A percentile compares a stretch with the other conserved stretches of the same genome.
These are phyloP conservation scores for Alectoria sarmentosa DNA, from an alignment of 495 filamentous ascomycete species.

Conservation along the genomic window DNA sequence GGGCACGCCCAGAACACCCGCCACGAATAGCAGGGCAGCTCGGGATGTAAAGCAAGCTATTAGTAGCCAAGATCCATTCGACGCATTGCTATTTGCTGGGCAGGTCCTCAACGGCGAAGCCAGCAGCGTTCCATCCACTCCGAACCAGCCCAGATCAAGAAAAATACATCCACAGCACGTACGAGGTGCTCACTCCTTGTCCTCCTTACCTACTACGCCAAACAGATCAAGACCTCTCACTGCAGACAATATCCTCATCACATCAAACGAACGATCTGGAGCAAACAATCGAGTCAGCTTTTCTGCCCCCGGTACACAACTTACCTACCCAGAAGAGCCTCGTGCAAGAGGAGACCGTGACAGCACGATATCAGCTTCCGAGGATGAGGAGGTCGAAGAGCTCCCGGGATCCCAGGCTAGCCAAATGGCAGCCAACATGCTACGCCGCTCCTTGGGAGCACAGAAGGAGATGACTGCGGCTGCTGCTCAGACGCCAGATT, in stretches of 20 bases:
- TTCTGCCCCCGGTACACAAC: conserved; percentile 28
- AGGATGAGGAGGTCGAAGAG: conserved; percentile 58
- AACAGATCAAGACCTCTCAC: conserved; percentile 37
- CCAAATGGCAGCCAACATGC: conserved; percentile 45
- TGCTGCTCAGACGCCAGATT: conserved; percentile 26
- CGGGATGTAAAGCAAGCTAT: conserved; percentile 34
- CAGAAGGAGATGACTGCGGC: conserved; percentile 25
- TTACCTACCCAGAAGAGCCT: conserved; percentile 28
- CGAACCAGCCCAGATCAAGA: conserved; percentile 38
- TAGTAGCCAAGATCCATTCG: conserved; percentile 54
- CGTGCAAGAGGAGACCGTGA: conserved; percentile 61
- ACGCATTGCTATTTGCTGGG: conserved; percentile 64
- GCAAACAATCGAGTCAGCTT: conserved; percentile 30
- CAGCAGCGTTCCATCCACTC: conserved; percentile 60
- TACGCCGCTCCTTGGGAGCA: conserved; percentile 36
- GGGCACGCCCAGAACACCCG: conserved; percentile 42
- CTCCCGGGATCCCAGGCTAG: conserved; percentile 47
- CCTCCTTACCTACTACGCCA: conserved; percentile 76
- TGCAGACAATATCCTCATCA: conserved; percentile 46
- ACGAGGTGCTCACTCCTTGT: conserved; percentile 65
- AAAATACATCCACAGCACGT: conserved; percentile 51
- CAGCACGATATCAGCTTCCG: conserved; percentile 82
- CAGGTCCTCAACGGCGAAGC: conserved; percentile 69
- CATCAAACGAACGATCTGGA: conserved; percentile 36
- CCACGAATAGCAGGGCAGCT: conserved; percentile 31